Base-by-base conservation (phyloP, 352 stramenopile species). In the Globisporangium middletonii region DNA sequence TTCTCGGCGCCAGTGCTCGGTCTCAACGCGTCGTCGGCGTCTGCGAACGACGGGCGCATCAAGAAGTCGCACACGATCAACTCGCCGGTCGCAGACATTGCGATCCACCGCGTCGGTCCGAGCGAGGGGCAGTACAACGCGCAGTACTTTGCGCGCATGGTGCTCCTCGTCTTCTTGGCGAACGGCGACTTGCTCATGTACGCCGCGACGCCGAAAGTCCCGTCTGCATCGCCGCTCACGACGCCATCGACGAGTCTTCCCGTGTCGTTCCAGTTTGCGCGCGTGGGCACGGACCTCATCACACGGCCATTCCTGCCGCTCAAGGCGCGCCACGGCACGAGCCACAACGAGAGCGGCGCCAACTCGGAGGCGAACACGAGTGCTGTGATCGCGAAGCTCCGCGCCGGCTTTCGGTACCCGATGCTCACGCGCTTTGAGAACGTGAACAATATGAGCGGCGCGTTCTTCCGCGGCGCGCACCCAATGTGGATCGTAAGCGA, bases 101-200 rank as follows among this genome's bases (percentile, higher is more conserved):
- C 76, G 4, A 90, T 94, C 49, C 83, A 92, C 53, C 80, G 85
- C 19, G 69, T 94, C 4, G 85, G 85, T 8, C 83, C 85, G 8
- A 88, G 74, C 43, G 85, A 94, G 67, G 80, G 74, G 0, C 73
- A 78, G 16, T 59, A 83, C 19, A 92, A 94, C 44, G 68, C 80
- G 9, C 79, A 92, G 53, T 83, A 85, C 53, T 74, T 94, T 35
- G 65, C 77, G 16, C 76, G 75, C 3, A 93, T 94, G 83, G 83
- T 93, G 16, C 61, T 94, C 53, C 64, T 94, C 4, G 85, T 94
- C 26, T 94, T 93, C 28, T 61, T 94, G 4, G 83, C 85, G 1
- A 94, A 94, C 30, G 85, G 85, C 15, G 85, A 94, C 47, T 61
- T 94, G 68, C 72, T 94, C 12, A 75, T 89, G 71, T 94, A 94